These are phyloP conservation scores for Xylaria sp. DNA, from an alignment of 2,329 filamentous ascomycete species.

Conservation along the genomic window DNA sequence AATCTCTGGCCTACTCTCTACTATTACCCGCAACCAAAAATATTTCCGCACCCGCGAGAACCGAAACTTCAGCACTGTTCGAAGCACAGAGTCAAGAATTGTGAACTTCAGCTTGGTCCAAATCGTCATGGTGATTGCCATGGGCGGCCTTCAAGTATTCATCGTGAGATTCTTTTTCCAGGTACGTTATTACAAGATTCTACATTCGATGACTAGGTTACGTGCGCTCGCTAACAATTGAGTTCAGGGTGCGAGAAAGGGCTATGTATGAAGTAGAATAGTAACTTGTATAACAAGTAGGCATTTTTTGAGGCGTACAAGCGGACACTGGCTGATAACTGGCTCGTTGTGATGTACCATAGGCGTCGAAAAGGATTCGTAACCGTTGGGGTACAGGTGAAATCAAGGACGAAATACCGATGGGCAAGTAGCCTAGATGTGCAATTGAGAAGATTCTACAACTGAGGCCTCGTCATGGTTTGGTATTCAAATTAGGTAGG, in stretches of 20 bases:
- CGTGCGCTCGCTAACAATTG: constrained; percentile 36
- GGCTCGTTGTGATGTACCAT: constrained; percentile 42
- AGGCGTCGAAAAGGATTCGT: constrained; percentile 39
- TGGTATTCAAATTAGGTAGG: background rate
- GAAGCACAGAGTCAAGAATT: constrained; percentile 93
- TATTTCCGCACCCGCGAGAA: constrained; percentile 99
- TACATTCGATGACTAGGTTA: background rate
- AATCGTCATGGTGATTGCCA: constrained; percentile 87
- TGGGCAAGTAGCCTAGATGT: background rate
- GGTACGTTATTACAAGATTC: constrained; percentile 56
- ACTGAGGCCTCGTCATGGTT: background rate
- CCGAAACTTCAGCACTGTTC: constrained; percentile 97
- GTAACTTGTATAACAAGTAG: constrained; percentile 25
- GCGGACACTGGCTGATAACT: constrained; percentile 36
- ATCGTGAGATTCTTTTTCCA: constrained; percentile 99
- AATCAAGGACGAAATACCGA: constrained; percentile 15
- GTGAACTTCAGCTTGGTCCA: constrained; percentile 98
- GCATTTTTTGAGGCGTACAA: constrained; percentile 40
- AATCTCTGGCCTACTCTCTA: constrained; percentile 90
- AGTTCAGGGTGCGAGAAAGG: constrained; percentile 70
- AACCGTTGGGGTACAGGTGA: constrained; percentile 22
- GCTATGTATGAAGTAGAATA: constrained; percentile 66
- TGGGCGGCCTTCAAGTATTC: constrained; percentile 97
- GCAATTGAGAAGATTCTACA: constrained; percentile 8
- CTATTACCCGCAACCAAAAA: constrained; percentile 96